Evolutionary conservation across 768 basidiomycete species (phyloP).

Genomic region (Mycena maculata): DNA sequence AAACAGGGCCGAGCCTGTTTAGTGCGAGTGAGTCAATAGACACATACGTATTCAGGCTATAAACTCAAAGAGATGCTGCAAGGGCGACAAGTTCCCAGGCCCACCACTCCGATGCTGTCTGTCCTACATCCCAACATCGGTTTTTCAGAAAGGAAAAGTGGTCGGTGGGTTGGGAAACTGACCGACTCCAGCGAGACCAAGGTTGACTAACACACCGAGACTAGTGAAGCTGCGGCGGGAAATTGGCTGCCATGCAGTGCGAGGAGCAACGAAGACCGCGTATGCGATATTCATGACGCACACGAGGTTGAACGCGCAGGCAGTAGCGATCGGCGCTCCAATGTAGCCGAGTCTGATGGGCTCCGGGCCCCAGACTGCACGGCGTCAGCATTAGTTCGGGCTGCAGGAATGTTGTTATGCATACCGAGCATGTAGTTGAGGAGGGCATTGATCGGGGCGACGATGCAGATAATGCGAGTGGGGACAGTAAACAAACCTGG

Average conservation of each 20-base stretch:
- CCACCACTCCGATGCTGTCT: conserved; percentile 96
- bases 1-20: conserved; percentile 77
- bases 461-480: conserved; percentile 82
- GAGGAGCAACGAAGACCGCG: conserved; percentile 68
- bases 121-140: conserved; percentile 54
- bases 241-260: conserved; percentile 87
- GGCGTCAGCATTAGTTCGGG: background rate
- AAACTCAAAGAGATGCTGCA: conserved; percentile 58
- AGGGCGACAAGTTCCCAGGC: conserved; percentile 89
- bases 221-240: conserved; percentile 71
- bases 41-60: background rate
- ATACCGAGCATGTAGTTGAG: conserved; percentile 88
- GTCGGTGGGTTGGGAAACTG: conserved; percentile 30
- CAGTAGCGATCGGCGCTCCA: conserved; percentile 92
- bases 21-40: background rate
- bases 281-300: conserved; percentile 70
- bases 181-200: conserved; percentile 88
- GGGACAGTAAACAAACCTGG: conserved; percentile 85
- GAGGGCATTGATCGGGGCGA: conserved; percentile 87
- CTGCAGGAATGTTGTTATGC: background rate
- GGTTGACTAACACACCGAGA: conserved; percentile 73
- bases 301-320: conserved; percentile 90
- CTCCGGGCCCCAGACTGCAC: conserved; percentile 83
- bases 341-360: conserved; percentile 86
- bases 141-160: background rate